A percentile compares a stretch with the other conserved stretches of the same genome.
phyloP scores from a whole-genome alignment of 768 basidiomycete genomes.

The Naematelia encephala region DNA sequence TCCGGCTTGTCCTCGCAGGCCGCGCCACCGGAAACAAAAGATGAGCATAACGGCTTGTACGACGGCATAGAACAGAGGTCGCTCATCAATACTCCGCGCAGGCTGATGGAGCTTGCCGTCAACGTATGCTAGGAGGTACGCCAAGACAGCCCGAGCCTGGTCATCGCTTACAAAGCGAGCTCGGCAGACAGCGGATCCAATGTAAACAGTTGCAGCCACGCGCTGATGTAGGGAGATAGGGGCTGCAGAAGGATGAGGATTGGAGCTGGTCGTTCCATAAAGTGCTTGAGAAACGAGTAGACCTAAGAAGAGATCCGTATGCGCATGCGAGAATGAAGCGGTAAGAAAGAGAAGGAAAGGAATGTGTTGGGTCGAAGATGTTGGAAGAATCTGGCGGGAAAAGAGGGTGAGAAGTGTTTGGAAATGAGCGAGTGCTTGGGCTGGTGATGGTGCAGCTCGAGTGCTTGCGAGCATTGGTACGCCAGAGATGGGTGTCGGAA shows the following conservation, averaged over 20 bases:
- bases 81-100: conserved; percentile 54
- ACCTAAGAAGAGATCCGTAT: conserved; percentile 88
- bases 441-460: conserved; percentile 49
- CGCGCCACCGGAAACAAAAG: conserved; percentile 97
- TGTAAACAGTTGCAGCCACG: conserved; percentile 88
- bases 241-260: conserved; percentile 16
- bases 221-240: conserved; percentile 62
- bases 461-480: conserved; percentile 33
- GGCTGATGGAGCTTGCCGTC: conserved; percentile 71
- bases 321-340: conserved; percentile 81
- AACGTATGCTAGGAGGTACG: conserved; percentile 82
- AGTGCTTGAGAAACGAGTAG: conserved; percentile 89
- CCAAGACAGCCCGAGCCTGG: conserved; percentile 67
- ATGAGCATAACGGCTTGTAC: conserved; percentile 89
- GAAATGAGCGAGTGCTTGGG: conserved; percentile 63
- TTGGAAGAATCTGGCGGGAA: conserved; percentile 85
- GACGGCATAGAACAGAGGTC: conserved; percentile 83
- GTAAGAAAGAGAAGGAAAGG: conserved; percentile 97
- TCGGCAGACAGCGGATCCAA: conserved; percentile 85
- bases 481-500: conserved; percentile 23
- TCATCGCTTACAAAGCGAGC: conserved; percentile 78
- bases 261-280: conserved; percentile 58
- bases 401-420: conserved; percentile 87
- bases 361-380: conserved; percentile 94
- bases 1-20: conserved; percentile 54